A percentile compares a stretch with the other conserved stretches of the same genome.
Conservation (phyloP, 768 basidiomycete species). For the Russula lepida region DNA sequence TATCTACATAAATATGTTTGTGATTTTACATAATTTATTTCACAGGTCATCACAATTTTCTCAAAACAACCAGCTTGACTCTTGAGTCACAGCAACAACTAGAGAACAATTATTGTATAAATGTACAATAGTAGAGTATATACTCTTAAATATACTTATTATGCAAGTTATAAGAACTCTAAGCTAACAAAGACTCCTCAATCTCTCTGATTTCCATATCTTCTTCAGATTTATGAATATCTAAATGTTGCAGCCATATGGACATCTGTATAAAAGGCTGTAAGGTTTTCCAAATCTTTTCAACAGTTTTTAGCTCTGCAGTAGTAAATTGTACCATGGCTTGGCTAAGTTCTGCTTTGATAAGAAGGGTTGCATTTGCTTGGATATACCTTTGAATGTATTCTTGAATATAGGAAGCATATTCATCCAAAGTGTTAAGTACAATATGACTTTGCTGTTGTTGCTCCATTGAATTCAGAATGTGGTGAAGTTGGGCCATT, state of each 20-base stretch:
- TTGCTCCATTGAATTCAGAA: background rate
- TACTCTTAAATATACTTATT: background rate
- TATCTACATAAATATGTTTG: too few species aligned
- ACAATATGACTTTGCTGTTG: background rate
- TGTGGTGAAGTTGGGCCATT: slow-evolving; percentile 1
- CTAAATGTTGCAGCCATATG: slow-evolving; percentile 4
- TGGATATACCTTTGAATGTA: slow-evolving; percentile 3
- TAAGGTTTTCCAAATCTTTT: background rate
- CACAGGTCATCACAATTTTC: too few species aligned
- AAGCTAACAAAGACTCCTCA: slow-evolving; percentile 2
- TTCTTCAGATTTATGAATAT: slow-evolving; percentile 3
- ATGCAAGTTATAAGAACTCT: too few species aligned
- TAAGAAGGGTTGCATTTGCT: background rate
- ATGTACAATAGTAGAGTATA: background rate
- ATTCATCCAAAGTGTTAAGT: background rate
- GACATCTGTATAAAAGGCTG: background rate
- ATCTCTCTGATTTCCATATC: slow-evolving; percentile 9
- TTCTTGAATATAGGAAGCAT: background rate
- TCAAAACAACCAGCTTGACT: too few species aligned
- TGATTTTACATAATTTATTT: too few species aligned
- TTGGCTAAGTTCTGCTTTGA: background rate
- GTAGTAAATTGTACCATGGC: background rate
- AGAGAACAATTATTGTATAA: too few species aligned
- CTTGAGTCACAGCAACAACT: too few species aligned
- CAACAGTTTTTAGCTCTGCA: background rate